Evolutionary conservation across 208 protist genomes (phyloP).

Genomic region (Leishmania guyanensis): DNA sequence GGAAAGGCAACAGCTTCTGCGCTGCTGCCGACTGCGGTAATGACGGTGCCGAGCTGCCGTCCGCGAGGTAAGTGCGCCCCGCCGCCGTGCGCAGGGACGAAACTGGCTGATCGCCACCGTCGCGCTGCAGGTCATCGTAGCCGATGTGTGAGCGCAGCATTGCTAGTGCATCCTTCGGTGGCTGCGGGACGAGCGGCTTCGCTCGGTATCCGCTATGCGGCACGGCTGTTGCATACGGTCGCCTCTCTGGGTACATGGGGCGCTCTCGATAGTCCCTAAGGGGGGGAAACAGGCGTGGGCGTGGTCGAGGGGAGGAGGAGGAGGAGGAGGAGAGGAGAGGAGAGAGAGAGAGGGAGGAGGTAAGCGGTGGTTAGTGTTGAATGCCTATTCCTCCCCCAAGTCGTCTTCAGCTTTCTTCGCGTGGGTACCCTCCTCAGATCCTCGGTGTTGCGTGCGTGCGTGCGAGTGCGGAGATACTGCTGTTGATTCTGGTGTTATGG

Average conservation of each 20-base stretch:
- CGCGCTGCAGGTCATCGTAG: constrained; percentile 45
- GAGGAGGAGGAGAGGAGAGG: no score
- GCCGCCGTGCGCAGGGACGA: constrained; percentile 9
- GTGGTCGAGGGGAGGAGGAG: neutral
- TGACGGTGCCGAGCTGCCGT: neutral
- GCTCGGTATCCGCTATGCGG: constrained; percentile 65
- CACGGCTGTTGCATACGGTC: constrained; percentile 66
- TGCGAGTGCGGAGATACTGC: neutral
- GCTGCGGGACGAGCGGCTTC: constrained; percentile 46
- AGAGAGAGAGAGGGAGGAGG: neutral
- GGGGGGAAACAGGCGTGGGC: neutral
- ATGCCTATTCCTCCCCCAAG: neutral
- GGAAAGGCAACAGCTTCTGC: constrained; percentile 21
- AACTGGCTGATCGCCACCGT: constrained; percentile 1
- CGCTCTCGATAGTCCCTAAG: neutral
- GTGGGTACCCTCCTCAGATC: neutral
- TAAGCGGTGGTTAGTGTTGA: neutral
- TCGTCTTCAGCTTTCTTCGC: neutral
- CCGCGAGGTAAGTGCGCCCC: constrained; percentile 18
- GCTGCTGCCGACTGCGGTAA: neutral
- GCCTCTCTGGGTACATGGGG: constrained; percentile 62
- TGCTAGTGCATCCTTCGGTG: constrained; percentile 55
- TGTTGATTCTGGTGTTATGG: neutral
- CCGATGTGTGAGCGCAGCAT: constrained; percentile 62
- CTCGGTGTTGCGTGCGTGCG: neutral